Base-by-base conservation (phyloP, 768 basidiomycete genomes). In the Jaapia argillacea region DNA sequence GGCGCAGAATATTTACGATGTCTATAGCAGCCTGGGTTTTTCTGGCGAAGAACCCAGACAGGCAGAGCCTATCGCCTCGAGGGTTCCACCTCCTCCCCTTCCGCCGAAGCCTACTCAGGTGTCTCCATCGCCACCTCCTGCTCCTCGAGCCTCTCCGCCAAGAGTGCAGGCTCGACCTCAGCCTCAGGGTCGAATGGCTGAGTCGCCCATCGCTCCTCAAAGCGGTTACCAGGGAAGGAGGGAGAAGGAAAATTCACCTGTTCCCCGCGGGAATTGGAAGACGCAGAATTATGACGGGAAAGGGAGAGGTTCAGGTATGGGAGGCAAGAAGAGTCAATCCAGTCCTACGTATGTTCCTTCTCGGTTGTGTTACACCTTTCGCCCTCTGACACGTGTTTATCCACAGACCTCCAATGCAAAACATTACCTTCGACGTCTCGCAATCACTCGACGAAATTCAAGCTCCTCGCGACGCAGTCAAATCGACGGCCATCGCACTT, bases 401-500 rank as follows among this genome's bases (percentile, higher is more conserved):
- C 4, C 36, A 22, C 28, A 85, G 81, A 40, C 67, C 74, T 25
- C 79, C 78, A 53, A 62, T 74, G 7, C 85, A 87, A 54, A 77
- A 66, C 10, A 78, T 89, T 45, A 58, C 84, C 16, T 78, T 87
- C 51, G 87, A 90, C 62, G 83, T 88, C 20, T 71, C 81, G 13
- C 80, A 79, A 49, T 59, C 75, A 16, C 67, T 86, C 47, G 80
- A 81, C 18, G 82, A 88, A 46, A 73, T 88, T 31, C 81, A 85
- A 55, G 84, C 87, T 5, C 70, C 79, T 42, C 73, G 71, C 5
- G 87, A 90, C 49, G 73, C 71, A 3, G 83, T 88, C 53, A 87
- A 87, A 57, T 85, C 85, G n/a, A 91, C 88, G 0, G 86, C 88
- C 3, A 91, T 91, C 43, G 88, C 88, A 13, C 71, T 91, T 39